These are phyloP conservation scores for Phycomyces nitens DNA, from an alignment of 192 early-diverging fungal species.

Conservation along the genomic window DNA sequence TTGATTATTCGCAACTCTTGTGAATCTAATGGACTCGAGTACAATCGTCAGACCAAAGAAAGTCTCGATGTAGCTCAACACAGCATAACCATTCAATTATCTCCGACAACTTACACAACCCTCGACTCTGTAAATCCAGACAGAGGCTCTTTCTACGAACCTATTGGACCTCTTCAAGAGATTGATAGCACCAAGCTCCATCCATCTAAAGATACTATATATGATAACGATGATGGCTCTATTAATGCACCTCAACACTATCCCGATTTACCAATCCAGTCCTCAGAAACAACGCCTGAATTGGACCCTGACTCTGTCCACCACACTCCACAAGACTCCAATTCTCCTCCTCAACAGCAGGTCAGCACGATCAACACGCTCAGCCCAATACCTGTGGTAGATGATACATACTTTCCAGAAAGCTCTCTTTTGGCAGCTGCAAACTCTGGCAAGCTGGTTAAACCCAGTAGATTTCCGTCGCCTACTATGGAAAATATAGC, in stretches of 20 bases:
- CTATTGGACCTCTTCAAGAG: too few species aligned
- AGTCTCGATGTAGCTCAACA: too few species aligned
- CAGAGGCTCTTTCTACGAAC: too few species aligned
- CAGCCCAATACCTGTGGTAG: neutral
- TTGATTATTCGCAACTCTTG: too few species aligned
- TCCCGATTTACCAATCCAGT: neutral
- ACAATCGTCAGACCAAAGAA: too few species aligned
- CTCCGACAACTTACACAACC: too few species aligned
- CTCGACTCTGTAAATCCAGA: too few species aligned
- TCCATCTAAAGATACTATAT: too few species aligned
- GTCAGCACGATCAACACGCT: neutral
- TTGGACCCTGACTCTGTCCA: neutral
- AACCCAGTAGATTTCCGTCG: conserved; percentile 28
- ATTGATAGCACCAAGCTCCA: too few species aligned
- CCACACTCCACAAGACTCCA: neutral
- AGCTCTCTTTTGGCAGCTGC: conserved; percentile 22
- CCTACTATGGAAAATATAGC: conserved; percentile 38
- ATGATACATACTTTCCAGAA: conserved; percentile 21
- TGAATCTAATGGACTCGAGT: too few species aligned
- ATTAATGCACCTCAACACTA: neutral
- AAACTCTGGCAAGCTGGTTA: conserved; percentile 12
- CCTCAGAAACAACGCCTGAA: neutral
- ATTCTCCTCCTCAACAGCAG: neutral
- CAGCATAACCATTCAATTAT: too few species aligned
- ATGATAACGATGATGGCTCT: too few species aligned